A percentile compares a stretch with the other conserved stretches of the same genome.
Evolutionary conservation across 2,329 filamentous ascomycete genomes (phyloP).

Genomic region (Diplocarpon rosae): DNA sequence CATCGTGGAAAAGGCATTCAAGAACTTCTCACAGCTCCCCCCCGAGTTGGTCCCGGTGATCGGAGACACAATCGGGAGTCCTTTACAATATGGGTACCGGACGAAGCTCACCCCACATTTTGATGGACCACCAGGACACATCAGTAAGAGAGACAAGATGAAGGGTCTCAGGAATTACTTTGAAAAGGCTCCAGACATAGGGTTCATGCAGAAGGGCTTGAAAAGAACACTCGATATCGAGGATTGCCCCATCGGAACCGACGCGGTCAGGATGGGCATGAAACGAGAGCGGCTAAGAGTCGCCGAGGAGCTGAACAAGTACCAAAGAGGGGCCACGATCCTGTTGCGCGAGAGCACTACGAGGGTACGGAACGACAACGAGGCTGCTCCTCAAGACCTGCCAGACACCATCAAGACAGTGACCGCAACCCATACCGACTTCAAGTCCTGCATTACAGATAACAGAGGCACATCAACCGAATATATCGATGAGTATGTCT

Average conservation of each 20-base stretch:
- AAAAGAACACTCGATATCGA: slow-evolving; percentile 83
- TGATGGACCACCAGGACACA: slow-evolving; percentile 54
- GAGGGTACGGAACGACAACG: slow-evolving; percentile 43
- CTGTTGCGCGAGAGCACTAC: slow-evolving; percentile 77
- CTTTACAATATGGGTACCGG: slow-evolving; percentile 83
- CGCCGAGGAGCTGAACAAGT: slow-evolving; percentile 55
- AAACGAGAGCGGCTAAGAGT: slow-evolving; percentile 69
- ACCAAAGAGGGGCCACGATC: slow-evolving; percentile 75
- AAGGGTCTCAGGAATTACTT: slow-evolving; percentile 45
- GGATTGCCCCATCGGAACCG: slow-evolving; percentile 90
- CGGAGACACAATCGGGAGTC: slow-evolving; percentile 78
- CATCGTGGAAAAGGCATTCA: slow-evolving; percentile 84
- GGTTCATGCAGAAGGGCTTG: slow-evolving; percentile 82
- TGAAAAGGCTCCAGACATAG: slow-evolving; percentile 62
- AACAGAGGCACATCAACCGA: slow-evolving; percentile 74
- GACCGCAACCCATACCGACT: slow-evolving; percentile 50
- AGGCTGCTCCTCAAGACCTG: slow-evolving; percentile 22
- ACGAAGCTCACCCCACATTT: slow-evolving; percentile 98
- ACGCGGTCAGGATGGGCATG: slow-evolving; percentile 71
- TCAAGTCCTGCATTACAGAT: slow-evolving; percentile 84
- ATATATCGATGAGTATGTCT: slow-evolving; percentile 70
- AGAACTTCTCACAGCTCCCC: slow-evolving; percentile 77
- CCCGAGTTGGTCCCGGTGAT: slow-evolving; percentile 65
- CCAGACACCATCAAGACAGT: slow-evolving; percentile 22
- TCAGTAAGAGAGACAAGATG: slow-evolving; percentile 36